phyloP scores from a whole-genome alignment of 495 filamentous ascomycete species.

The Talaromyces proteolyticus region DNA sequence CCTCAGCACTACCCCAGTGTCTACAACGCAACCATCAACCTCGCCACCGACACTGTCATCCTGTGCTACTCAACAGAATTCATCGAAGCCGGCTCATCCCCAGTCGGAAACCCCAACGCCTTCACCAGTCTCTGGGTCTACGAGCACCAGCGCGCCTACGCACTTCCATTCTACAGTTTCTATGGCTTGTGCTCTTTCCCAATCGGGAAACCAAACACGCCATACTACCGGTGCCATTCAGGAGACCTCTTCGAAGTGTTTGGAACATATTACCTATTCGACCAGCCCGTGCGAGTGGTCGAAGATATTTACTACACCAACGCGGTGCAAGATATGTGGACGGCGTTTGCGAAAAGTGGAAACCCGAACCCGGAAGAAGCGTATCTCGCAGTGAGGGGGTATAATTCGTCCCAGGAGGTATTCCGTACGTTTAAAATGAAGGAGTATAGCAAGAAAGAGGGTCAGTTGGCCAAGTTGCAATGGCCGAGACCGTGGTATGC shows the following conservation, averaged over 20 bases:
- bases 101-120: neutral
- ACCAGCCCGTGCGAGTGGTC: conserved; percentile 3
- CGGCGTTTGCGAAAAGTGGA: conserved; percentile 2
- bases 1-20: neutral
- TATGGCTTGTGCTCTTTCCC: conserved; percentile 6
- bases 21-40: conserved; percentile 5
- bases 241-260: conserved; percentile 5
- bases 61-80: conserved; percentile 1
- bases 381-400: neutral
- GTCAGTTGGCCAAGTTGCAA: conserved; percentile 1
- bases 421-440: neutral
- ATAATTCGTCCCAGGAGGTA: neutral
- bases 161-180: neutral
- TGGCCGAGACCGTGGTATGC: neutral
- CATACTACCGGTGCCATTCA: conserved; percentile 5
- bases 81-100: neutral
- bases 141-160: conserved; percentile 4
- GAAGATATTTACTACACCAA: conserved; percentile 6
- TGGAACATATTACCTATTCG: conserved; percentile 5
- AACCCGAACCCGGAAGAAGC: conserved; percentile 2
- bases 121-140: conserved; percentile 6
- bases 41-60: neutral
- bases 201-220: neutral
- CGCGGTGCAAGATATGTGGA: conserved; percentile 4
- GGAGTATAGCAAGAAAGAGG: neutral